A percentile compares a stretch with the other conserved stretches of the same genome.
These are phyloP conservation scores for Diaporthe destruens DNA, from an alignment of 2,329 filamentous ascomycete genomes.

Conservation along the genomic window DNA sequence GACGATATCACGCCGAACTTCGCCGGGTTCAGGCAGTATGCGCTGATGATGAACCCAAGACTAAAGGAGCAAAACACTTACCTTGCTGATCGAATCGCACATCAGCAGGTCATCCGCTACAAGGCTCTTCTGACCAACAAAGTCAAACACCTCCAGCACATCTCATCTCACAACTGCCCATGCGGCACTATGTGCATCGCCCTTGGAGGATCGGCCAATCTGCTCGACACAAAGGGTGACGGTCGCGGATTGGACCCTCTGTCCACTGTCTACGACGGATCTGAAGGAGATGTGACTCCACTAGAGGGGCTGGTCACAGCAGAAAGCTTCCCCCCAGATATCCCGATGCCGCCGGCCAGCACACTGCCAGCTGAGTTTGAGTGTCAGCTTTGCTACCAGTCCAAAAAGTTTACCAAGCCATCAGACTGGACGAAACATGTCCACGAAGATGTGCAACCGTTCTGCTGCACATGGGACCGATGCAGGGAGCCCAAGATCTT, in stretches of 20 bases:
- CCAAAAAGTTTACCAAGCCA: slow-evolving; percentile 88
- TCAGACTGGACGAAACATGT: slow-evolving; percentile 98
- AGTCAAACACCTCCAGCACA: slow-evolving; percentile 75
- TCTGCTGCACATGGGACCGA: slow-evolving; percentile 89
- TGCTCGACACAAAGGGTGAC: slow-evolving; percentile 71
- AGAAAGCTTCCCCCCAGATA: slow-evolving; percentile 83
- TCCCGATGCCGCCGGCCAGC: slow-evolving; percentile 83
- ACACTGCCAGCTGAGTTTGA: slow-evolving; percentile 89
- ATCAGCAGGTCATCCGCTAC: slow-evolving; percentile 84
- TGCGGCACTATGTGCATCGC: slow-evolving; percentile 74
- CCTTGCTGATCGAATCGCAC: slow-evolving; percentile 83
- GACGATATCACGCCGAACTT: slow-evolving; percentile 79
- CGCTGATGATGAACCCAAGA: slow-evolving; percentile 79
- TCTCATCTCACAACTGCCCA: slow-evolving; percentile 67
- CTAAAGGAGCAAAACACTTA: slow-evolving; percentile 68
- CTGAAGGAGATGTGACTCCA: slow-evolving; percentile 75
- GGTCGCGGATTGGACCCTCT: slow-evolving; percentile 70
- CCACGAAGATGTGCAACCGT: slow-evolving; percentile 92
- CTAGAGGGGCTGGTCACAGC: slow-evolving; percentile 77
- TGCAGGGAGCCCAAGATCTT: slow-evolving; percentile 91
- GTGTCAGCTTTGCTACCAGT: slow-evolving; percentile 87
- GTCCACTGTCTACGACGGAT: slow-evolving; percentile 66
- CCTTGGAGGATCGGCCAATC: slow-evolving; percentile 73
- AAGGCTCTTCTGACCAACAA: slow-evolving; percentile 79
- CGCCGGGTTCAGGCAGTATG: slow-evolving; percentile 82